phyloP scores from a whole-genome alignment of 768 basidiomycete species.

The Pisolithus tinctorius region DNA sequence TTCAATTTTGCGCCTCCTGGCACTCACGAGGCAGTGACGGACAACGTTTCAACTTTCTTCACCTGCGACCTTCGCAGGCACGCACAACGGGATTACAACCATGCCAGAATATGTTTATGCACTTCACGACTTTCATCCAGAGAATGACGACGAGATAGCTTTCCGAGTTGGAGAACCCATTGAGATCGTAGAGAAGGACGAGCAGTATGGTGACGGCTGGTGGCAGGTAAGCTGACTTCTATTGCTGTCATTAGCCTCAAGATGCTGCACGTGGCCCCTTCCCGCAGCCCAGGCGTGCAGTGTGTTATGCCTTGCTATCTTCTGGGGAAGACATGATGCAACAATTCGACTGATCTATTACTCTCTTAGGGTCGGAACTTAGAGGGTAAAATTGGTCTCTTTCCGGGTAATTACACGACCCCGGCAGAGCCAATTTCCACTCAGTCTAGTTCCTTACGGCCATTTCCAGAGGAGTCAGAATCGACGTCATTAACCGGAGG shows the following conservation, averaged over 20 bases:
- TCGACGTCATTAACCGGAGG: constrained; percentile 24
- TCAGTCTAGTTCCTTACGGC: constrained; percentile 29
- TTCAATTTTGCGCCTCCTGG: not conserved
- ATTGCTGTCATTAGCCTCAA: constrained; percentile 2
- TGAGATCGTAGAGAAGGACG: constrained; percentile 89
- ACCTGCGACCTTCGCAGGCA: not conserved
- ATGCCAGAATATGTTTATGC: constrained; percentile 88
- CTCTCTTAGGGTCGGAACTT: constrained; percentile 67
- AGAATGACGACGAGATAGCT: constrained; percentile 89
- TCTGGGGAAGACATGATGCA: not conserved
- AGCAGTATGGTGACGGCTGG: constrained; percentile 92
- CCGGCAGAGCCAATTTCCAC: constrained; percentile 38
- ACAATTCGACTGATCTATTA: not conserved
- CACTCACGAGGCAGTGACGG: not conserved
- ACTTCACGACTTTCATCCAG: constrained; percentile 81
- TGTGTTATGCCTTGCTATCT: not conserved
- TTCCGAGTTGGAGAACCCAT: constrained; percentile 85
- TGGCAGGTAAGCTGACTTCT: constrained; percentile 57
- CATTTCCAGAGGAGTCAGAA: constrained; percentile 44
- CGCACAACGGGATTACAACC: constrained; percentile 3
- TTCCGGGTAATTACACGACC: constrained; percentile 85
- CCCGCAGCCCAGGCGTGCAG: not conserved
- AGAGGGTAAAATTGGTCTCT: constrained; percentile 79
- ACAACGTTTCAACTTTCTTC: not conserved
- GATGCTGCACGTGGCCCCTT: not conserved